phyloP scores from a whole-genome alignment of 495 filamentous ascomycete species.

The Daldinia loculata region DNA sequence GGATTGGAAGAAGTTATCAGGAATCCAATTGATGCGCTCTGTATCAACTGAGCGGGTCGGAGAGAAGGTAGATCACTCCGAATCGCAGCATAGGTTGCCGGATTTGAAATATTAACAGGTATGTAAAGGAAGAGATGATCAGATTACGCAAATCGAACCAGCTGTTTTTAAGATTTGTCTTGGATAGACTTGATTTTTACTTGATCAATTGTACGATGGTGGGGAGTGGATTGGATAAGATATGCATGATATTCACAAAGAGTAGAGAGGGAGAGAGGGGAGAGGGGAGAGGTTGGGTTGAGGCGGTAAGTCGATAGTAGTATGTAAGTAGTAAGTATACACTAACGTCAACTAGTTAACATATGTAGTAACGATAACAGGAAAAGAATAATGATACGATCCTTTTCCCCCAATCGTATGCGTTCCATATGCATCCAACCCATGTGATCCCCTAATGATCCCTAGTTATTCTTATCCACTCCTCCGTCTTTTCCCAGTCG shows the following conservation, averaged over 20 bases:
- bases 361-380: background rate
- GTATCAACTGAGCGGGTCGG: background rate
- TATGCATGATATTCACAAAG: background rate
- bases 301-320: slow-evolving; percentile 3
- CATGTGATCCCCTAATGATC: slow-evolving; percentile 4
- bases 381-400: slow-evolving; percentile 1
- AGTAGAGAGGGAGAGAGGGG: background rate
- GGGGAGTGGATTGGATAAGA: background rate
- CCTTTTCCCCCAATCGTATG: slow-evolving; percentile 1
- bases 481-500: background rate
- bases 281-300: background rate
- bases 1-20: background rate
- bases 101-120: background rate
- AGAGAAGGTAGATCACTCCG: background rate
- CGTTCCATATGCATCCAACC: background rate
- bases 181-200: background rate
- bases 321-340: too few relatives aligned
- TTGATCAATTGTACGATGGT: background rate
- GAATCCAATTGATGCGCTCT: background rate
- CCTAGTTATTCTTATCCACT: slow-evolving; percentile 4
- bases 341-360: too few relatives aligned
- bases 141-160: background rate
- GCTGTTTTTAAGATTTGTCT: background rate
- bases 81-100: background rate
- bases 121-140: background rate